Base-by-base conservation (phyloP, 2,329 filamentous ascomycete species). In the Botryotinia globosa region DNA sequence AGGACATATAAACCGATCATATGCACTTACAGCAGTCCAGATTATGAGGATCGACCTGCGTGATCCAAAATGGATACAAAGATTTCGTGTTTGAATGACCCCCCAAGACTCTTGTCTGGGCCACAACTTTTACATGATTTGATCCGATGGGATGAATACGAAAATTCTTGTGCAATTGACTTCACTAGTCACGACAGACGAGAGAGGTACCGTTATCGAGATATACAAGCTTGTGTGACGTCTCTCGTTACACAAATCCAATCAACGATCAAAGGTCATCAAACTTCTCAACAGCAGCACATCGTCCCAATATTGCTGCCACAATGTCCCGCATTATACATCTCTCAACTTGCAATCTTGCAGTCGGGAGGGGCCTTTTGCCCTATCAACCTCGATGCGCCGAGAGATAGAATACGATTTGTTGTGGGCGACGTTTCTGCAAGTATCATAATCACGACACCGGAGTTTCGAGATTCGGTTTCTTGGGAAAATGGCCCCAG, bases 331-430 rank as follows among this genome's bases (percentile, higher is more conserved):
- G 86, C 90, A 64, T 85, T 98, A 37, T 97, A 97, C 81, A 86
- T 96, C 72, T 86, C 92, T 1, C 87, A 93, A 74, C 81, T 97
- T 62, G 94, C 91, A 5, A 88, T 95, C 70, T 84, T 97, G 64
- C 94, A 94, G 81, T 90, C 90, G 20, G 94, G 94, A 10, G 92
- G 88, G 51, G 93, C 93, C 0, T 97, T 97, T 78, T 97, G 94
- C 76, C 94, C 94, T 0, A 83, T 98, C 72, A 91, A 91, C 74
- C 85, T 92, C 66, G 94, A 97, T 81, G 88, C 91, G 0, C 94
- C 94, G 0, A 81, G 85, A 6, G 93, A 97, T 70, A 87, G 94
- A 66, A 85, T 97, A 61, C 88, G 86, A 68, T 97, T 97, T 80
- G 94, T 97, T 67, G 82, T 94, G 25, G 81, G 87, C n/a, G 94